phyloP scores from a whole-genome alignment of 208 protist species.

The Acanthamoeba healyi region DNA sequence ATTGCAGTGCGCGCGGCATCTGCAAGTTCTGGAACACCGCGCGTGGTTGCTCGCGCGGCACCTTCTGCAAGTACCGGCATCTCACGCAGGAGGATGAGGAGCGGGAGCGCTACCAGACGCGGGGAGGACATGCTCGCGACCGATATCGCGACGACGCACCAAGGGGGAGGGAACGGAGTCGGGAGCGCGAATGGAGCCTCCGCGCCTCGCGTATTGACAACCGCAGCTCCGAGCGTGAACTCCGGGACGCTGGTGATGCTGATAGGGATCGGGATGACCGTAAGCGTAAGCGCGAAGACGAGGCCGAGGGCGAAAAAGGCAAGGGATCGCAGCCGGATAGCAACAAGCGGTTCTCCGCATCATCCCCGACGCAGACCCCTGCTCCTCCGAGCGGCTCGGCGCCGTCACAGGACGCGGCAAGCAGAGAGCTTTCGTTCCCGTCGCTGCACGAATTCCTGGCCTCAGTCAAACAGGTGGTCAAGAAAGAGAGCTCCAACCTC shows the following conservation, averaged over 20 bases:
- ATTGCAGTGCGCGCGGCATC: neutral
- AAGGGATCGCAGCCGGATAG: neutral
- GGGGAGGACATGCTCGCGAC: neutral
- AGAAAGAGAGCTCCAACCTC: neutral
- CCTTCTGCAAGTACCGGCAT: slow-evolving; percentile 32
- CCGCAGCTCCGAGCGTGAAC: no score
- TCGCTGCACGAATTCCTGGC: neutral
- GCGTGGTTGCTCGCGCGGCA: slow-evolving; percentile 6
- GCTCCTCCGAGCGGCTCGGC: no score
- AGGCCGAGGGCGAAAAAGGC: neutral
- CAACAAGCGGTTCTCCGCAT: no score
- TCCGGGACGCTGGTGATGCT: no score
- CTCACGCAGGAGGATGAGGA: neutral
- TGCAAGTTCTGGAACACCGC: slow-evolving; percentile 4
- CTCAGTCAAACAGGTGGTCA: neutral
- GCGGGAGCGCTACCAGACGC: neutral
- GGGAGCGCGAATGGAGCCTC: no score
- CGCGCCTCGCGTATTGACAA: no score
- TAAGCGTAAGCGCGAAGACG: neutral
- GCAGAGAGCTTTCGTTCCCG: neutral
- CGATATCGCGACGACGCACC: no score
- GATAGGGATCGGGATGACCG: neutral
- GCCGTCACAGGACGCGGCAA: no score
- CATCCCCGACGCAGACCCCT: no score
- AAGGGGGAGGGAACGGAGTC: no score